Evolutionary conservation across 805 yeast genomes (phyloP), one percentile per base, ranked within the genome.

Genomic region (Saturnispora ahearnii): DNA sequence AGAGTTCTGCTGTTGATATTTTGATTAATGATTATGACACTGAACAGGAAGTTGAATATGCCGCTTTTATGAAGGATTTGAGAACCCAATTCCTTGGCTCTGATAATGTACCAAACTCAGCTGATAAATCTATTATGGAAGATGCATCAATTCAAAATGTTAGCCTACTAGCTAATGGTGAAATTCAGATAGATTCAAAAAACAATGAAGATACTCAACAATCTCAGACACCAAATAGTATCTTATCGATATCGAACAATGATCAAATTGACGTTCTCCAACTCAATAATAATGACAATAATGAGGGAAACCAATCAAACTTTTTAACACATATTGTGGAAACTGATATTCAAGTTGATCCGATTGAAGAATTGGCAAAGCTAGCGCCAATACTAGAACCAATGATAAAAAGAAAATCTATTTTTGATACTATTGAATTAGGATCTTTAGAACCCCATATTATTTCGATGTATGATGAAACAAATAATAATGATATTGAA

Each of bases 31-130:
- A 77, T 58, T 61, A 63, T 26, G 82, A 77, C 54, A 71, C 80
- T 1, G 72, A 67, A 13, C 67, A 62, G 49, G 82, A 78, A 59
- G 63, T 70, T 34, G 73, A 67, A 38, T 76, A 71, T 59, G 76
- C 79, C 1, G 69, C 67, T 18, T 67, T 63, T 40, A 77, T 78
- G 82, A 72, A 68, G 56, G 60, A 62, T 47, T 59, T 73, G 21
- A 67, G 82, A 51, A 12, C 22, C 11, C 33, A 41, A 12, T 38
- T 38, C 22, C n/a, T 38, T 13, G 42, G 45, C 30, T 21, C 28
- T 5, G 34, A 30, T 21, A 36, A 18, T 36, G 29, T 26, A 26
- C 29, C 29, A 26, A 41, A 41, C 12, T 11, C 33, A 28, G 34
- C 33, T 41, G 44, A 41, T 15, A 36, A 18, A 18, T 36, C 40